Evolutionary conservation across 108 stramenopile genomes (phyloP).

Genomic region (Discostella stelligeroides): DNA sequence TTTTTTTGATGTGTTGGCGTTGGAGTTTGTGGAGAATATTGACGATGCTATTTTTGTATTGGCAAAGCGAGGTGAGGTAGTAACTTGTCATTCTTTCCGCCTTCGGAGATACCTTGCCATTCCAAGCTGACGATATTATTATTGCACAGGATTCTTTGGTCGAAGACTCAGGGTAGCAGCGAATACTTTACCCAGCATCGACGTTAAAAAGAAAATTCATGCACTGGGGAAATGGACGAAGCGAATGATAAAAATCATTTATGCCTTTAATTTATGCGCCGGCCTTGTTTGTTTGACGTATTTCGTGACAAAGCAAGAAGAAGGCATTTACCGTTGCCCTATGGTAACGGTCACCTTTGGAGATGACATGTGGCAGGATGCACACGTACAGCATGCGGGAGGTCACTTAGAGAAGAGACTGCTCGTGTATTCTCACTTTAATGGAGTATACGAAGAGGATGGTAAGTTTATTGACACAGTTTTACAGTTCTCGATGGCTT

Average conservation of each 20-base stretch:
- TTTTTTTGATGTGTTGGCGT: constrained; percentile 44
- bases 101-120: no score
- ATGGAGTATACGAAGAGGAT: constrained; percentile 37
- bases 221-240: background rate
- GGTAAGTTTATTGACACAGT: constrained; percentile 2
- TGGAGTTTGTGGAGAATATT: constrained; percentile 80
- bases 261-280: constrained; percentile 2
- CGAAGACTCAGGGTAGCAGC: constrained; percentile 5
- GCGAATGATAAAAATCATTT: constrained; percentile 8
- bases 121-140: background rate
- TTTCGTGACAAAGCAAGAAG: constrained; percentile 3
- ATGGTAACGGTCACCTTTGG: constrained; percentile 20
- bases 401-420: constrained; percentile 16
- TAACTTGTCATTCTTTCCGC: background rate
- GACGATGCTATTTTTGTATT: constrained; percentile 51
- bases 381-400: constrained; percentile 2
- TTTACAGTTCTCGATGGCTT: no score
- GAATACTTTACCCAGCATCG: background rate
- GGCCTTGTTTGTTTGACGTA: background rate
- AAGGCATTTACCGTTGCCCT: constrained; percentile 19
- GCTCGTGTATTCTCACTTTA: constrained; percentile 37
- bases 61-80: constrained; percentile 17
- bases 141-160: constrained; percentile 16
- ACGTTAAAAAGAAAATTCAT: background rate
- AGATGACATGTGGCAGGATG: constrained; percentile 40